These are phyloP conservation scores for Rubroboletus pulcherrimus DNA, from an alignment of 768 basidiomycete species.

Conservation along the genomic window DNA sequence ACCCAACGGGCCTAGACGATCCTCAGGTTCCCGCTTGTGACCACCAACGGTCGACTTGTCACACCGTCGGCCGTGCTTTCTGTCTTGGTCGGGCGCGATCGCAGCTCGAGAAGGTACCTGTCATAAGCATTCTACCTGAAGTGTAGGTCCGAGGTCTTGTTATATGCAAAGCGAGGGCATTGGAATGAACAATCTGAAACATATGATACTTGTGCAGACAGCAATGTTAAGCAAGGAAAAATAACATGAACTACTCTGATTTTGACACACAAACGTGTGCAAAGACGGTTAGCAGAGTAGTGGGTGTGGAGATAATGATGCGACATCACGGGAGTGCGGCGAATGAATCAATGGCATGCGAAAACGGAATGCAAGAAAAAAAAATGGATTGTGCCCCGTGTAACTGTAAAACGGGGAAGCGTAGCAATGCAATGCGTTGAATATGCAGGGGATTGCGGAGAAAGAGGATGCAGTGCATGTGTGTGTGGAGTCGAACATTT, in stretches of 20 bases:
- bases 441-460: slow-evolving; percentile 19
- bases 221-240: slow-evolving; percentile 10
- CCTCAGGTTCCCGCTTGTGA: neutral
- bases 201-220: slow-evolving; percentile 23
- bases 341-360: slow-evolving; percentile 23
- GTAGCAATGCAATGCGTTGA: slow-evolving; percentile 22
- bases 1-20: neutral
- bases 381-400: slow-evolving; percentile 15
- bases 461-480: slow-evolving; percentile 22
- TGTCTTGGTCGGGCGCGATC: neutral
- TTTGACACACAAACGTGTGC: slow-evolving; percentile 15
- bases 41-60: neutral
- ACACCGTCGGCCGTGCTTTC: neutral
- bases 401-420: slow-evolving; percentile 12
- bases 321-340: slow-evolving; percentile 17
- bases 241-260: slow-evolving; percentile 16
- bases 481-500: slow-evolving; percentile 17
- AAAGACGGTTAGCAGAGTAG: slow-evolving; percentile 9
- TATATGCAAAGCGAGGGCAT: slow-evolving; percentile 1
- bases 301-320: slow-evolving; percentile 13
- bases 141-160: slow-evolving; percentile 1
- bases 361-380: slow-evolving; percentile 14
- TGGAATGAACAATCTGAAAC: slow-evolving; percentile 2
- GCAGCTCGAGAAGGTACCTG: neutral
- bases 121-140: neutral